phyloP scores from a whole-genome alignment of 345 rosid genomes.

The Bretschneidera sinensis region DNA sequence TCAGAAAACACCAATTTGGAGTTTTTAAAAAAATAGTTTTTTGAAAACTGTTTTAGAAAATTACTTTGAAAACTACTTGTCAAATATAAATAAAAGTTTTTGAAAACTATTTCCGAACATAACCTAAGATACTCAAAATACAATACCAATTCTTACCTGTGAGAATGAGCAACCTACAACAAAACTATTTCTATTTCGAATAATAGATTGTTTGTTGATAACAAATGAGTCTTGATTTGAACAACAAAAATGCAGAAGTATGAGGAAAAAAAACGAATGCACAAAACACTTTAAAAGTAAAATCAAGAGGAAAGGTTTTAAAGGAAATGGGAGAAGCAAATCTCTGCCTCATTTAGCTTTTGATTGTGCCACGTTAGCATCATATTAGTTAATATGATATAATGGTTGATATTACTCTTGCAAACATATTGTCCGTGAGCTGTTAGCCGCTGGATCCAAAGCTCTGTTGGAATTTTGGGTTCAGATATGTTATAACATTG shows the following conservation, averaged over 20 bases:
- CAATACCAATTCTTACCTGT: neutral
- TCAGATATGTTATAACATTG: too few species aligned
- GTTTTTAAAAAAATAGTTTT: too few species aligned
- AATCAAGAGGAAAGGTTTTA: neutral
- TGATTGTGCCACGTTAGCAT: neutral
- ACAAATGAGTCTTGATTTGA: neutral
- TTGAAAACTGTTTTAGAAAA: too few species aligned
- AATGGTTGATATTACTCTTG: neutral
- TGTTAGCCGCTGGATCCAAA: too few species aligned
- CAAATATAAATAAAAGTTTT: too few species aligned
- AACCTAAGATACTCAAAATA: too few species aligned
- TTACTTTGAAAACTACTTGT: too few species aligned
- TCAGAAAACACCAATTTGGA: too few species aligned
- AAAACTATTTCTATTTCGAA: neutral
- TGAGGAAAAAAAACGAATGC: neutral
- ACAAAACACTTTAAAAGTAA: neutral
- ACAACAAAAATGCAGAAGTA: neutral
- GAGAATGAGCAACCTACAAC: neutral
- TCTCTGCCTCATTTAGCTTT: neutral
- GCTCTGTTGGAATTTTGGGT: too few species aligned
- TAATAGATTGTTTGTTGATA: neutral
- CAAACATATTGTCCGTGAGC: too few species aligned
- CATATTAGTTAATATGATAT: neutral
- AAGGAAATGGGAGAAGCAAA: neutral
- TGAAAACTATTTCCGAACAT: too few species aligned